Conservation (phyloP, 1,139 yeast species). For the Lodderomyces orthopsilosis region DNA sequence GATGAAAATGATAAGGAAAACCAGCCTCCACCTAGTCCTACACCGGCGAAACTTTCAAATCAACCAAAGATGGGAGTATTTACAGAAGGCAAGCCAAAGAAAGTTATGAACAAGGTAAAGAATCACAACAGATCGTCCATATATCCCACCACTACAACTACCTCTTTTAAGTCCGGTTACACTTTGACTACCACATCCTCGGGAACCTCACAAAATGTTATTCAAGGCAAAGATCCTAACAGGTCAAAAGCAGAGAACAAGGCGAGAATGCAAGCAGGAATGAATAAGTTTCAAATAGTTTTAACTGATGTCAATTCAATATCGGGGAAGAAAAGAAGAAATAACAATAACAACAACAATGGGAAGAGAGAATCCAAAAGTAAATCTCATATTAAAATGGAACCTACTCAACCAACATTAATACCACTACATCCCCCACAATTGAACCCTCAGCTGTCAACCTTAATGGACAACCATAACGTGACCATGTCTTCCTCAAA, state of each 20-base stretch:
- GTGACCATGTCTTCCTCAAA: constrained; percentile 21
- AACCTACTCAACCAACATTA: constrained; percentile 7
- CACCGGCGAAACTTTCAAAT: constrained; percentile 32
- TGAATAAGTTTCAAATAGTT: constrained; percentile 53
- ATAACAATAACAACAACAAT: constrained; percentile 6
- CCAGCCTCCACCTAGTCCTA: constrained; percentile 36
- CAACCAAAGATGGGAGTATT: constrained; percentile 46
- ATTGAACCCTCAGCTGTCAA: constrained; percentile 9
- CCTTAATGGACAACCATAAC: constrained; percentile 10
- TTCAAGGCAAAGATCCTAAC: constrained; percentile 1
- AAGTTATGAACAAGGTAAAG: background rate
- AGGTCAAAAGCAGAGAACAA: constrained; percentile 16
- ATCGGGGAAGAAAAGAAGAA: constrained; percentile 30
- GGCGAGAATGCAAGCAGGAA: constrained; percentile 43
- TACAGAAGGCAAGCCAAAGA: constrained; percentile 25
- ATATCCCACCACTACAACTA: background rate
- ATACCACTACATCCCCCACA: constrained; percentile 9
- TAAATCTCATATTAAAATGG: background rate
- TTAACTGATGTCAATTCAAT: constrained; percentile 49
- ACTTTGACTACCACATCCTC: background rate
- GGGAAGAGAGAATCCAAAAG: constrained; percentile 6
- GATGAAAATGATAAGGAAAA: constrained; percentile 4
- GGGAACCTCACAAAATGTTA: background rate
- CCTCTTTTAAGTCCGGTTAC: background rate
- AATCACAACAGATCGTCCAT: background rate